Percentiles rank a stretch among this genome's conserved stretches.
Evolutionary conservation across 2,329 filamentous ascomycete species (phyloP).

Genomic region (Ascochyta lentis): DNA sequence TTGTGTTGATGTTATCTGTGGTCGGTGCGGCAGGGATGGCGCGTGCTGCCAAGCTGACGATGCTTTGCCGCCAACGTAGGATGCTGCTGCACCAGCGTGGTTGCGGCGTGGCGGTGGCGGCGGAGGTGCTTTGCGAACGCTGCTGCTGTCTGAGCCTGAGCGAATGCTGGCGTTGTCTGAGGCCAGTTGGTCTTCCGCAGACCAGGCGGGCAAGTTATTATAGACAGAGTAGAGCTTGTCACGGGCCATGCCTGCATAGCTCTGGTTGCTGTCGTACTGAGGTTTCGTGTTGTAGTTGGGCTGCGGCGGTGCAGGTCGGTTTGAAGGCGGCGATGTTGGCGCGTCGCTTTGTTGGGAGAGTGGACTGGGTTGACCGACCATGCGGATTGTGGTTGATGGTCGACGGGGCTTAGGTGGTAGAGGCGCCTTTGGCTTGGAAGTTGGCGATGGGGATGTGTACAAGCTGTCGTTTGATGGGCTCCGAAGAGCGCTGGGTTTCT

Average conservation of each 20-base stretch:
- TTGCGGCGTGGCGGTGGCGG: conserved; percentile 47
- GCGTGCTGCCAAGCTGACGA: conserved; percentile 44
- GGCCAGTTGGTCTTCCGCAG: conserved; percentile 28
- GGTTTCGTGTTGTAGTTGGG: conserved; percentile 32
- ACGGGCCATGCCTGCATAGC: conserved; percentile 47
- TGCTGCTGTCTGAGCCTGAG: conserved; percentile 14
- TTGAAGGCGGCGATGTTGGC: conserved; percentile 39
- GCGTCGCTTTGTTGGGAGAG: conserved; percentile 34
- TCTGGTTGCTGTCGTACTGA: conserved; percentile 38
- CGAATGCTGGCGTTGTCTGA: conserved; percentile 20
- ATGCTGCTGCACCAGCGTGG: conserved; percentile 47
- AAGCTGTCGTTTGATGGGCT: conserved; percentile 44
- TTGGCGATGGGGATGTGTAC: conserved; percentile 15
- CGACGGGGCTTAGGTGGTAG: conserved; percentile 44
- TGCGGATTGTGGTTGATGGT: conserved; percentile 30
- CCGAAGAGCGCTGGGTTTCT: conserved; percentile 48
- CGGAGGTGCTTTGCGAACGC: conserved; percentile 32
- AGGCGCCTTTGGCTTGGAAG: conserved; percentile 41
- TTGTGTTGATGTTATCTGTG: conserved; percentile 23
- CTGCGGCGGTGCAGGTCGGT: conserved; percentile 36
- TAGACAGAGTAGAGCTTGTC: conserved; percentile 51
- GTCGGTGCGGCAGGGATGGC: conserved; percentile 38
- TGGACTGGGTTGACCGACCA: conserved; percentile 30
- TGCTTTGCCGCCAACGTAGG: conserved; percentile 49
- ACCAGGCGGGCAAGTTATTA: conserved; percentile 48